Evolutionary conservation across 768 basidiomycete species (phyloP).

Genomic region (Rhizopogon roseolus): DNA sequence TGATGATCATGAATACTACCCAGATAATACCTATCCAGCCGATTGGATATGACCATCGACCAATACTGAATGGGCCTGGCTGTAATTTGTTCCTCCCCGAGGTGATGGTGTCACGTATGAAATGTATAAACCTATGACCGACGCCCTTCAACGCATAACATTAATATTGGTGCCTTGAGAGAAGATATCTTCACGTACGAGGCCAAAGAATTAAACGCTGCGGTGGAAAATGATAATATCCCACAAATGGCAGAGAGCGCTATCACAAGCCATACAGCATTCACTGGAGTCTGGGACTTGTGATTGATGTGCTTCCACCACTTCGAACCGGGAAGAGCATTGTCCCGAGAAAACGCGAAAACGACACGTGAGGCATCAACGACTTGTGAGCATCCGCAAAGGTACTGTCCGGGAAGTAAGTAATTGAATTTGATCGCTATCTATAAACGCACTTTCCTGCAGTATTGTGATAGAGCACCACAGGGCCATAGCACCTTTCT

Average conservation of each 20-base stretch:
- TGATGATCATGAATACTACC: conserved; percentile 29
- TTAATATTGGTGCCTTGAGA: background rate
- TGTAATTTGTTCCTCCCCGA: conserved; percentile 26
- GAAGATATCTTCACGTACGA: conserved; percentile 18
- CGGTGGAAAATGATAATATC: conserved; percentile 27
- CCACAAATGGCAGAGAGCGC: conserved; percentile 25
- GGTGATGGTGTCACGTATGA: conserved; percentile 36
- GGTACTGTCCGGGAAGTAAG: conserved; percentile 22
- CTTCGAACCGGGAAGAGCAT: conserved; percentile 33
- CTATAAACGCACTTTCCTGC: conserved; percentile 26
- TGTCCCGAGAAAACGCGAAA: conserved; percentile 38
- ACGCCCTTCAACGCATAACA: conserved; percentile 13
- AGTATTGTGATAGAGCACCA: conserved; percentile 41
- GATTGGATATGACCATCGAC: conserved; percentile 24
- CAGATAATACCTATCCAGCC: conserved; percentile 24
- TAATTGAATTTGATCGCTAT: background rate
- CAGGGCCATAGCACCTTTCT: conserved; percentile 36
- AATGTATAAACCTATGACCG: conserved; percentile 30
- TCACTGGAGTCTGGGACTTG: conserved; percentile 30
- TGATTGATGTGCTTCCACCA: conserved; percentile 32
- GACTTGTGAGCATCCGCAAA: conserved; percentile 41
- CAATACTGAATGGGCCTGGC: conserved; percentile 31
- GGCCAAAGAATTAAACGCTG: conserved; percentile 29
- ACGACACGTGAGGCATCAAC: conserved; percentile 44
- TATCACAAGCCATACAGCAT: conserved; percentile 37